These are phyloP conservation scores for Coemansia sp. DNA, from an alignment of 192 early-diverging fungal species.

Conservation along the genomic window DNA sequence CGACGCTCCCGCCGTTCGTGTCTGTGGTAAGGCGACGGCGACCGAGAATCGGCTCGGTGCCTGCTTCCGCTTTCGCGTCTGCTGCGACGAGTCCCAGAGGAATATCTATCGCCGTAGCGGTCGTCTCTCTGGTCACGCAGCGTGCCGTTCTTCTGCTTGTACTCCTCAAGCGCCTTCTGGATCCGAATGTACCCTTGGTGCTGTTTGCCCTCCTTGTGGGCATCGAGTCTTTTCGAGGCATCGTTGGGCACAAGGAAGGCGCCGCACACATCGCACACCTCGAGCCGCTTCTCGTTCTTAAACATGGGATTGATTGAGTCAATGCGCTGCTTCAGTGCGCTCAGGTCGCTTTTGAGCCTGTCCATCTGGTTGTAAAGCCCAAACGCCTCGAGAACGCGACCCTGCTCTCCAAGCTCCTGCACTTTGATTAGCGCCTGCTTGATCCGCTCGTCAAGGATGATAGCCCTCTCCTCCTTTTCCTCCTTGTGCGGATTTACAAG, in stretches of 20 bases:
- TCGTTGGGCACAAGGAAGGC: slow-evolving; percentile 83
- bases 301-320: slow-evolving; percentile 62
- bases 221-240: slow-evolving; percentile 75
- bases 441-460: slow-evolving; percentile 80
- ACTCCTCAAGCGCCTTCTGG: slow-evolving; percentile 71
- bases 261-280: slow-evolving; percentile 82
- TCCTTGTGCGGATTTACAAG: slow-evolving; percentile 66
- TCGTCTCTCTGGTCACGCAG: slow-evolving; percentile 16
- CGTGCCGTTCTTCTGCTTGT: slow-evolving; percentile 31
- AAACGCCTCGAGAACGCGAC: slow-evolving; percentile 71
- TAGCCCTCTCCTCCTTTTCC: slow-evolving; percentile 77
- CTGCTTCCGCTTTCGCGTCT: slow-evolving; percentile 13
- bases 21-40: slow-evolving; percentile 21
- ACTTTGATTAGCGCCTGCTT: slow-evolving; percentile 65
- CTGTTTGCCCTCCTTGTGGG: slow-evolving; percentile 82
- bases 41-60: slow-evolving; percentile 17
- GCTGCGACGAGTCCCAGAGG: slow-evolving; percentile 18
- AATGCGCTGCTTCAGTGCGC: slow-evolving; percentile 58
- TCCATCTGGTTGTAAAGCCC: slow-evolving; percentile 66
- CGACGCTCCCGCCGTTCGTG: slow-evolving; percentile 14
- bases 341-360: slow-evolving; percentile 64
- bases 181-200: slow-evolving; percentile 80
- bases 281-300: slow-evolving; percentile 71
- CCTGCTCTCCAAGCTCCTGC: slow-evolving; percentile 73
- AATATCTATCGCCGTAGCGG: slow-evolving; percentile 16